Evolutionary conservation across 495 filamentous ascomycete species (phyloP), one percentile per base, ranked within the genome.

Genomic region (Daldinia vernicosa): DNA sequence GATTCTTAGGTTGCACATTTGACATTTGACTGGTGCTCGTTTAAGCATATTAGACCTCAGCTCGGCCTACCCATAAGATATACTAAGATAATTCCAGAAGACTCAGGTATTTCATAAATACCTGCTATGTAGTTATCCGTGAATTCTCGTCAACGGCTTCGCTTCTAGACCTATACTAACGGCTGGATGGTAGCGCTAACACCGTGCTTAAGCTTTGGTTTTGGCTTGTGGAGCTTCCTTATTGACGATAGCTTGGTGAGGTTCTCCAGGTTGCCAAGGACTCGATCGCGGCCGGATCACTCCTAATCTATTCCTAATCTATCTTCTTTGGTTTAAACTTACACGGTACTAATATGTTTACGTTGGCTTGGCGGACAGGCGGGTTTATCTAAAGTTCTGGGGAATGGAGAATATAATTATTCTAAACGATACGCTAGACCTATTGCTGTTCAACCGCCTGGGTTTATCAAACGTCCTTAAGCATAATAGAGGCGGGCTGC

Each of bases 361-460:
- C 43, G 43, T 47, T 47, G 9, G 43, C 43, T 47, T 47, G 43
- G 43, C 43, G 19, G 8, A 24, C 43, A 19, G 43, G 17, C 19
- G 7, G 43, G 19, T 47, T 47, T 47, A 47, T 47, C 43, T 24
- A 47, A 47, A 22, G 43, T 47, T 47, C 43, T 47, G n/a, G 43
- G 43, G 43, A 19, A 47, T 6, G 43, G 43, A 8, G 17, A 47
- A 47, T 47, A 47, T 12, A 22, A 40, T 12, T 47, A 47, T 9
- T 47, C 43, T 47, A 24, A 47, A 24, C 17, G 43, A 47, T 47
- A 22, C 17, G 43, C 17, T 22, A 47, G 17, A 9, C 43, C 43
- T 22, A 22, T 22, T 47, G 7, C 11, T 1, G 9, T 47, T 19
- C 24, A 47, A 12, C 43, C 11, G 9, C 19, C 5, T 12, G 19